Evolutionary conservation across 2,329 filamentous ascomycete species (phyloP), one percentile per base, ranked within the genome.

Genomic region (Phialophora expanda): DNA sequence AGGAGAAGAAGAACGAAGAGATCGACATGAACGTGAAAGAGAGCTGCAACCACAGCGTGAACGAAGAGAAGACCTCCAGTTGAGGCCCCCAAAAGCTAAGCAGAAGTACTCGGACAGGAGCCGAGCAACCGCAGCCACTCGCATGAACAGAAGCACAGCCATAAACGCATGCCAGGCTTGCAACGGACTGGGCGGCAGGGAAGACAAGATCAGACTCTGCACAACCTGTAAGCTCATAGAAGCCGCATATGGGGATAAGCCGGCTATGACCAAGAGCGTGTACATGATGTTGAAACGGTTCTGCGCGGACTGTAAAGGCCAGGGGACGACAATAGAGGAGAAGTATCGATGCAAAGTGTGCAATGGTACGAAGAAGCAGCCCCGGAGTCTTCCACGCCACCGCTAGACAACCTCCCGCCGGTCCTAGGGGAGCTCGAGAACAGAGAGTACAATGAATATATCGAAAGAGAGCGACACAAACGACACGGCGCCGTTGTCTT

Each of bases 281-380:
- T n/a, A n/a, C n/a, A n/a, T n/a, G n/a, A n/a, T n/a, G n/a, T n/a
- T n/a, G n/a, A n/a, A n/a, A n/a, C n/a, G n/a, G n/a, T n/a, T n/a
- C n/a, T 30, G 28, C 28, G 6, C 1, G 44, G 44, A 32, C 4
- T 46, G 44, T n/a, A 2, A 20, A 6, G 44, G 44, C 17, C 14
- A 20, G 20, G 44, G 44, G 17, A n/a, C 44, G 1, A 46, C n/a
- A 46, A 2, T 32, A 8, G 11, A 22, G 20, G 20, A 46, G 20
- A 46, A 17, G 8, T 46, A 46, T 22, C 44, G 44, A 17, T 46
- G 44, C 20, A 46, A 22, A n/a, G 44, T 46, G 1, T 46, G 44
- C 44, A 6, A 46, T 46, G 44, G 44, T 17, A 46, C 44, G 14
- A 46, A 46, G 44, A 46, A 46, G 44, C 44, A 46, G 44, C 44